Evolutionary conservation across 306 rosid species (phyloP).

Genomic region (Carpinus fangiana): DNA sequence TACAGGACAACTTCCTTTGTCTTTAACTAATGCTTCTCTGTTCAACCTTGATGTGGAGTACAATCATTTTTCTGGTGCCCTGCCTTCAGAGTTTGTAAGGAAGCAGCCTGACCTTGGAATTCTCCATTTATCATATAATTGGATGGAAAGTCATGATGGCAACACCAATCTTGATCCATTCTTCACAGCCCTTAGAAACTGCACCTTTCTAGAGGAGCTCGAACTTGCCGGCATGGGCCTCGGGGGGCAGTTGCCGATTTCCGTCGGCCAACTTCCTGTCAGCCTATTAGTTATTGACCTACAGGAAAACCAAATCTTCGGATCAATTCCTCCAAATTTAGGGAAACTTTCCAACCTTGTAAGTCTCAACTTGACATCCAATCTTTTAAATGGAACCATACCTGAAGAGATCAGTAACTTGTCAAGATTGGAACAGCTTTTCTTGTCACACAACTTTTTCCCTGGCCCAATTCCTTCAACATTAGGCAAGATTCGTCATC

Average conservation of each 20-base stretch:
- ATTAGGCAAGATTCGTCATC: background rate
- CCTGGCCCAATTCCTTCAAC: background rate
- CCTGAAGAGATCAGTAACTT: background rate
- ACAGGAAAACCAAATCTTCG: conserved; percentile 60
- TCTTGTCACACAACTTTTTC: background rate
- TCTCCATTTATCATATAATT: conserved; percentile 63
- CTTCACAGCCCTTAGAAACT: conserved; percentile 54
- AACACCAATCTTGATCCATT: conserved; percentile 63
- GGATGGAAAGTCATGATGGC: conserved; percentile 49
- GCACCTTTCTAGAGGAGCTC: conserved; percentile 52
- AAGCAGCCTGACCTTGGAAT: conserved; percentile 31
- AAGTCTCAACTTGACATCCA: conserved; percentile 31
- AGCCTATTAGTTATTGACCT: conserved; percentile 26
- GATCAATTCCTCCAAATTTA: conserved; percentile 56
- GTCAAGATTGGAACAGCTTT: background rate
- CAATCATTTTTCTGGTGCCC: conserved; percentile 52
- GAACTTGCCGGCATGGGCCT: conserved; percentile 69
- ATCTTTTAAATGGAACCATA: background rate
- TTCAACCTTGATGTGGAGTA: conserved; percentile 51
- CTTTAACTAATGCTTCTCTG: conserved; percentile 39
- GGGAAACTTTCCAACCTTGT: conserved; percentile 48
- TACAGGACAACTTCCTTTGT: conserved; percentile 53
- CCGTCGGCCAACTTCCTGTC: conserved; percentile 33
- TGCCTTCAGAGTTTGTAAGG: conserved; percentile 45
- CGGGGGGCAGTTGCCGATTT: conserved; percentile 51